Base-by-base conservation (phyloP, 164 flowering plant genomes). In the Aristolochia californica region DNA sequence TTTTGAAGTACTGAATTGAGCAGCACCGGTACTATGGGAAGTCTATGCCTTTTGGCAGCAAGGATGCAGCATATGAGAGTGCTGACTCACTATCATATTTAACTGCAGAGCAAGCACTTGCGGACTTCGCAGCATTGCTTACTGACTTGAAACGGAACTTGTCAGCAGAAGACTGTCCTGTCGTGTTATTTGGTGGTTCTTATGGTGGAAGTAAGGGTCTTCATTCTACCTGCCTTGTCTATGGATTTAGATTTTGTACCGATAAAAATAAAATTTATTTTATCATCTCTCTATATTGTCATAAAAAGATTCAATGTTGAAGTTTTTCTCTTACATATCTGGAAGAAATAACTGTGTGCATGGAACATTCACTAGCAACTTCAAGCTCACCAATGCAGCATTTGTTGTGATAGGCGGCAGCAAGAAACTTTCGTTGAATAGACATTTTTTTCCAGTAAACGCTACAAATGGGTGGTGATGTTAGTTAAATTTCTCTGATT, bases 21-120 rank as follows among this genome's bases (percentile, higher is more conserved):
- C 77, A 91, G 96, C 98, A 91, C 71, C 76, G 95, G 45, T 91
- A 84, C 64, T 91, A 91, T 68, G 98, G 96, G n/a, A 73, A 88
- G 58, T 88, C 98, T 3, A 72, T 91, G 88, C 96, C 98, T 1
- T 86, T 63, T 58, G 98, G 96, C 30, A 84, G 90, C 62, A 59
- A 38, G 55, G 87, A 85, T 2, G 76, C 71, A 52, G 95, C 98
- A 2, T 91, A 91, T 40, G 53, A 66, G 68, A 78, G 77, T 72
- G 80, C 85, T 43, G 64, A 72, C 54, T 77, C 91, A 13, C 70
- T 88, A 38, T 54, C 91, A 0, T 66, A 75, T 75, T 81, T 91
- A 16, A 88, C 95, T 16, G 80, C 95, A 0, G 98, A 83, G 64
- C 98, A 91, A 70, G 98, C 98, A 0, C 75, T 91, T 45, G 95